Percentiles rank a stretch among this genome's conserved stretches.
Evolutionary conservation across 2,329 filamentous ascomycete species (phyloP).

Genomic region (Cercospora brassicicola): DNA sequence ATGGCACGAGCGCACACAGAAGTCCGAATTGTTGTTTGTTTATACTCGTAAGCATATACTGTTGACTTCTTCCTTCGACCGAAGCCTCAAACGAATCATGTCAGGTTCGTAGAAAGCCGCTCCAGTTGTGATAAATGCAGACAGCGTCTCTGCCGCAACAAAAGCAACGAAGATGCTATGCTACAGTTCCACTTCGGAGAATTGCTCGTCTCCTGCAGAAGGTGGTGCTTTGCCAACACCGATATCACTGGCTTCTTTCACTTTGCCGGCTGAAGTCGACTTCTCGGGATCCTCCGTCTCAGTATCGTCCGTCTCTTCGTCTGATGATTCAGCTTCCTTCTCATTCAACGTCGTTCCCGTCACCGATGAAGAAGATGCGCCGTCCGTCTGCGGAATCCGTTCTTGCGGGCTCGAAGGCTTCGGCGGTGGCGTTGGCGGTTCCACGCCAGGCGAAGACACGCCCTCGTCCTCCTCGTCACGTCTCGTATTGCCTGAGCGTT

Average conservation of each 20-base stretch:
- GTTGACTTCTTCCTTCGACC: background rate
- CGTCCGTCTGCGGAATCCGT: slow-evolving; percentile 31
- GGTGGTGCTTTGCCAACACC: slow-evolving; percentile 7
- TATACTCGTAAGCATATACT: background rate
- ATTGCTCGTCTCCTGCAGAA: slow-evolving; percentile 29
- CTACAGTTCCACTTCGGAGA: slow-evolving; percentile 34
- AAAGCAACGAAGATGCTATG: background rate
- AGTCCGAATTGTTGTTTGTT: background rate
- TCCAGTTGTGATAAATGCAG: background rate
- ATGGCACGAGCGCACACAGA: too few species aligned
- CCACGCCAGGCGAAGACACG: slow-evolving; percentile 15
- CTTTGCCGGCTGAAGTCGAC: slow-evolving; percentile 26
- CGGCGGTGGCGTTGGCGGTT: slow-evolving; percentile 34
- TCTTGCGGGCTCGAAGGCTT: slow-evolving; percentile 24
- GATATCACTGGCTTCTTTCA: slow-evolving; percentile 23
- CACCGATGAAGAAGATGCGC: slow-evolving; percentile 7
- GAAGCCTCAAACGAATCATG: background rate
- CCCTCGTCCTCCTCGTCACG: slow-evolving; percentile 6
- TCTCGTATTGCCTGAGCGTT: slow-evolving; percentile 35
- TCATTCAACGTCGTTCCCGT: slow-evolving; percentile 33
- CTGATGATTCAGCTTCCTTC: slow-evolving; percentile 29
- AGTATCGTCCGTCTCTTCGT: slow-evolving; percentile 30
- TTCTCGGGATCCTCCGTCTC: slow-evolving; percentile 30
- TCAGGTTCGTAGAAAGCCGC: background rate
- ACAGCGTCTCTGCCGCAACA: background rate